phyloP scores from a whole-genome alignment of 495 filamentous ascomycete species.

The Usnea hakonensis region DNA sequence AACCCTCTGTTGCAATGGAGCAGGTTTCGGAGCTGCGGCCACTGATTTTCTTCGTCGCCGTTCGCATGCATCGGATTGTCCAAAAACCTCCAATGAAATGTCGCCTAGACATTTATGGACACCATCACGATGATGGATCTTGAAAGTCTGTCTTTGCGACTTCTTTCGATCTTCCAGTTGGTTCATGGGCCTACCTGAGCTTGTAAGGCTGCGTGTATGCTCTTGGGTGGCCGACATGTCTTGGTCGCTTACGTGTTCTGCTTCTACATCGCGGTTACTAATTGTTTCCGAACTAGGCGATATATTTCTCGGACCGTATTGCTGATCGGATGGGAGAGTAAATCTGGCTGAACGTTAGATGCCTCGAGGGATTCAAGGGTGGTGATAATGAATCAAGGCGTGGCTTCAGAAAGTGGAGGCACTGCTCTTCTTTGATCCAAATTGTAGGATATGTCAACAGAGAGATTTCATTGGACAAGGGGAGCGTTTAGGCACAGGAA shows the following conservation, averaged over 20 bases:
- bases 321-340: not conserved
- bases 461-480: not conserved
- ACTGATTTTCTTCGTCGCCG: slow-evolving; percentile 28
- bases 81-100: not conserved
- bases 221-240: not conserved
- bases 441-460: not conserved
- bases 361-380: not conserved
- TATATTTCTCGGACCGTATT: not conserved
- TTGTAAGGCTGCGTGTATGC: not conserved
- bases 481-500: not conserved
- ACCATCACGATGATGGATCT: slow-evolving; percentile 40
- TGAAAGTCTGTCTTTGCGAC: slow-evolving; percentile 34
- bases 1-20: slow-evolving; percentile 34
- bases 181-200: not conserved
- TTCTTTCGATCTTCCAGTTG: slow-evolving; percentile 23
- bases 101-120: slow-evolving; percentile 15
- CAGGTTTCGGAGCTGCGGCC: slow-evolving; percentile 27
- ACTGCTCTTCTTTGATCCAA: not conserved
- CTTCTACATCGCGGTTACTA: not conserved
- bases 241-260: not conserved
- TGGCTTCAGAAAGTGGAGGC: slow-evolving; percentile 10
- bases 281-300: not conserved
- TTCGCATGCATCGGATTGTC: slow-evolving; percentile 22
- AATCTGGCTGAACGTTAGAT: not conserved
- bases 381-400: not conserved